Conservation (phyloP, 2,329 filamentous ascomycete species). For the Aspergillus sp. region DNA sequence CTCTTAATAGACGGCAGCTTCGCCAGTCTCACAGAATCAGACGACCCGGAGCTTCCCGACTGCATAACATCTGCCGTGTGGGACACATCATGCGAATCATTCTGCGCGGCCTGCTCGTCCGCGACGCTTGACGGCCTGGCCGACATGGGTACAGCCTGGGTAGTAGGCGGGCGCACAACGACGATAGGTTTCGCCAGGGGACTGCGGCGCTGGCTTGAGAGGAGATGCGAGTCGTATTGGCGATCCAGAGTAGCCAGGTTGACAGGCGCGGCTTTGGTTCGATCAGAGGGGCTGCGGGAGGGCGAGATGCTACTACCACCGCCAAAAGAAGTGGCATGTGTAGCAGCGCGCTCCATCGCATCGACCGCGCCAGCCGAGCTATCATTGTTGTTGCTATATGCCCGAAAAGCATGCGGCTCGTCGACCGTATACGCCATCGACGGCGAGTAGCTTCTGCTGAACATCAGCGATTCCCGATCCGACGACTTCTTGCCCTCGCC, state of each 20-base stretch:
- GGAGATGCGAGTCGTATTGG: conserved; percentile 1
- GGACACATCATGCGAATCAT: background rate
- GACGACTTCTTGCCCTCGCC: conserved; percentile 7
- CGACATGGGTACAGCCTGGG: conserved; percentile 5
- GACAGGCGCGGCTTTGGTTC: conserved; percentile 4
- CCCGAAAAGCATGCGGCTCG: no score
- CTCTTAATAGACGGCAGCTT: conserved; percentile 8
- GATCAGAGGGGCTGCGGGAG: conserved; percentile 9
- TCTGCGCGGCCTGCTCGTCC: background rate
- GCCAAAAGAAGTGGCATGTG: no score
- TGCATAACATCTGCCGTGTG: background rate
- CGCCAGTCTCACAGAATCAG: background rate
- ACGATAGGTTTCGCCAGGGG: conserved; percentile 9
- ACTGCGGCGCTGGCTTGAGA: conserved; percentile 3
- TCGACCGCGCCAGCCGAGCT: background rate
- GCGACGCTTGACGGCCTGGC: conserved; percentile 3
- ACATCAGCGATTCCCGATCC: conserved; percentile 21
- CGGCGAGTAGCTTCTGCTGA: conserved; percentile 17
- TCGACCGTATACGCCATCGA: conserved; percentile 15
- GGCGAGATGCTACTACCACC: no score
- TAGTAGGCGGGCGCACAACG: conserved; percentile 7
- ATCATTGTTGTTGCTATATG: background rate
- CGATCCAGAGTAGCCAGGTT: conserved; percentile 2
- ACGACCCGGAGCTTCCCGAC: background rate
- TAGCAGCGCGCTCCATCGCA: conserved; percentile 3